Evolutionary conservation across 164 flowering plant genomes (phyloP), one percentile per base, ranked within the genome.

Genomic region (Aristolochia californica): DNA sequence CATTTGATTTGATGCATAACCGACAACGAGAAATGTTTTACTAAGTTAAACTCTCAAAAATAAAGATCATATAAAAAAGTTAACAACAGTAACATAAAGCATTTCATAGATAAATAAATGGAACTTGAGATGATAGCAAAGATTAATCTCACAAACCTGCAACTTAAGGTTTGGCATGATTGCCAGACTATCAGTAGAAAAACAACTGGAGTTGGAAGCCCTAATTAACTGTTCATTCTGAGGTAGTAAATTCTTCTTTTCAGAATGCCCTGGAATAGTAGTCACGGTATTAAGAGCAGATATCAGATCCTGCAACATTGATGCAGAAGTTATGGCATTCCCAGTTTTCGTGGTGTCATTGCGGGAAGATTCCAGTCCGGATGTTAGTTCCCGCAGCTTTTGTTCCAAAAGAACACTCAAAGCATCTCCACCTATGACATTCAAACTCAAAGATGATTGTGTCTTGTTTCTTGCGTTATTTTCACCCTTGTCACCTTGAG

Each of bases 341-440:
- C 63, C 73, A 26, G 57, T 55, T 61, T 63, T 62, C 38, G 24
- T 21, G 8, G 76, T 55, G 44, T 62, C 75, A 60, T 28, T 26
- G 28, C 52, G 1, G 43, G 88, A 77, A 55, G 75, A 65, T 64
- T 69, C 81, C 38, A 69, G 59, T 52, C 70, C 81, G 62, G 58
- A 48, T 23, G 88, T 78, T 47, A 93, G 54, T 64, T 93, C 96
- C 62, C 75, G 78, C 20, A 93, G 72, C 68, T 89, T 87, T 64
- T 83, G 83, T 55, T 93, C 97, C 77, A 89, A 73, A 63, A 89
- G 85, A 61, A 70, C 57, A 75, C 90, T 84, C 69, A 93, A 74
- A 44, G 91, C 78, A 73, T 89, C 96, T 61, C 85, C 82, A 17
- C 84, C 85, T 11, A 81, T 68, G 17, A 71, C 73, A 69, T 77